phyloP scores from a whole-genome alignment of 2,329 filamentous ascomycete species.

The Phyllosticta citrichinensis region DNA sequence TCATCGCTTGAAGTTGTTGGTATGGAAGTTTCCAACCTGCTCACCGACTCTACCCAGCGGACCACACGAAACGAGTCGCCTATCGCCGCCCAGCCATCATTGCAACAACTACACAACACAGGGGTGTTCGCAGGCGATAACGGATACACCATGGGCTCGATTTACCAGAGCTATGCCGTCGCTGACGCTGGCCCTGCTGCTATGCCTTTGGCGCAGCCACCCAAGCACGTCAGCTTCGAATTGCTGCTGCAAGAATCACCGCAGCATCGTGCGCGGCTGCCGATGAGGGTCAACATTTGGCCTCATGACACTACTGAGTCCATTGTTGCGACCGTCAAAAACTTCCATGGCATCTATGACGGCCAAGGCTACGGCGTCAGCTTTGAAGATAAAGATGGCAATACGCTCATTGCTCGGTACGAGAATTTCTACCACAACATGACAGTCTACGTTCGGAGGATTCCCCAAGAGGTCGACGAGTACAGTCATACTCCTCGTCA shows the following conservation, averaged over 20 bases:
- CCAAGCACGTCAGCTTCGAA: constrained; percentile 71
- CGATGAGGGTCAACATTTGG: constrained; percentile 84
- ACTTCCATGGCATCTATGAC: constrained; percentile 95
- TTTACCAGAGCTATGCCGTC: constrained; percentile 1
- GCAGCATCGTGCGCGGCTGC: constrained; percentile 62
- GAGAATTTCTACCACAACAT: constrained; percentile 92
- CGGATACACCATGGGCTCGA: constrained; percentile 3
- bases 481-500: constrained; percentile 38
- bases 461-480: constrained; percentile 43
- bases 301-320: constrained; percentile 95
- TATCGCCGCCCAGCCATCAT: constrained; percentile 1
- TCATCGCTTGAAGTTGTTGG: constrained; percentile 10
- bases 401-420: constrained; percentile 87
- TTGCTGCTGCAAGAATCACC: constrained; percentile 59
- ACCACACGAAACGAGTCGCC: constrained; percentile 1
- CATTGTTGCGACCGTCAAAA: constrained; percentile 96
- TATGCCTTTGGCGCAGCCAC: constrained; percentile 12
- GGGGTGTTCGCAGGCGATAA: background rate
- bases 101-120: background rate
- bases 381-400: constrained; percentile 85
- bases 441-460: constrained; percentile 84
- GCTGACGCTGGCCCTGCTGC: background rate
- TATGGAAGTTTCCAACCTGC: constrained; percentile 25
- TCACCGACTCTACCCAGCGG: constrained; percentile 15
- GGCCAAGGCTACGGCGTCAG: constrained; percentile 57